Evolutionary conservation across 305 asterid genomes (phyloP).

Genomic region (Rubia balearica): DNA sequence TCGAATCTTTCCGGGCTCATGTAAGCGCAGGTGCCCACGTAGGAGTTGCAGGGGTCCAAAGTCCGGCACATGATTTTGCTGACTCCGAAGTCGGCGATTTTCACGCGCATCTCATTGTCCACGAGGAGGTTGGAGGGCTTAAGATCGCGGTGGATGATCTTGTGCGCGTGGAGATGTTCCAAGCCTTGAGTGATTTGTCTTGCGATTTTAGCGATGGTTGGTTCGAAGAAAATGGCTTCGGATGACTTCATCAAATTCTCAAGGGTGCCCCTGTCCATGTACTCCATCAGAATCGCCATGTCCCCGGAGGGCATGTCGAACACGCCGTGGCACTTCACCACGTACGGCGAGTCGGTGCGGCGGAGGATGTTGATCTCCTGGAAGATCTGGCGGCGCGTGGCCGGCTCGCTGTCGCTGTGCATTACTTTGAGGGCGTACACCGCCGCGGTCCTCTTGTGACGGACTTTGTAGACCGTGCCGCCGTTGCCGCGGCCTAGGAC

Average conservation of each 20-base stretch:
- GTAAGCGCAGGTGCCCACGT: conserved; percentile 89
- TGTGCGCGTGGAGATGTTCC: conserved; percentile 59
- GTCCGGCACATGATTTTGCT: conserved; percentile 73
- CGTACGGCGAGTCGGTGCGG: conserved; percentile 67
- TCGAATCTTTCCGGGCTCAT: conserved; percentile 96
- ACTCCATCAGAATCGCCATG: conserved; percentile 67
- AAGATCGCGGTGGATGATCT: conserved; percentile 70
- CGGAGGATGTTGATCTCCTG: conserved; percentile 76
- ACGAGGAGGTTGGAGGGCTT: conserved; percentile 68
- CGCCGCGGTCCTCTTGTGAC: conserved; percentile 47
- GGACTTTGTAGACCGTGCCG: conserved; percentile 85
- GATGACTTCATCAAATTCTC: conserved; percentile 33
- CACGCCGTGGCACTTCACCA: conserved; percentile 65
- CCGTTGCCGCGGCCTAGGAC: conserved; percentile 88
- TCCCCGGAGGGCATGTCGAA: conserved; percentile 70
- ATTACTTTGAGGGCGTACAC: conserved; percentile 69
- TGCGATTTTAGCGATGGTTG: conserved; percentile 42
- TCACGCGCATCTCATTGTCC: conserved; percentile 45
- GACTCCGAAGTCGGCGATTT: conserved; percentile 84
- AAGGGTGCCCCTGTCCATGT: conserved; percentile 76
- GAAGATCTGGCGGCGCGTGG: conserved; percentile 68
- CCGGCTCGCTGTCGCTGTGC: conserved; percentile 65
- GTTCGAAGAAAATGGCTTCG: conserved; percentile 42
- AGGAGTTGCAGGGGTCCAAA: conserved; percentile 70
- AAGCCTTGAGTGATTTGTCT: conserved; percentile 55